Conservation (phyloP, 495 filamentous ascomycete genomes). For the Hypoxylon rickii region DNA sequence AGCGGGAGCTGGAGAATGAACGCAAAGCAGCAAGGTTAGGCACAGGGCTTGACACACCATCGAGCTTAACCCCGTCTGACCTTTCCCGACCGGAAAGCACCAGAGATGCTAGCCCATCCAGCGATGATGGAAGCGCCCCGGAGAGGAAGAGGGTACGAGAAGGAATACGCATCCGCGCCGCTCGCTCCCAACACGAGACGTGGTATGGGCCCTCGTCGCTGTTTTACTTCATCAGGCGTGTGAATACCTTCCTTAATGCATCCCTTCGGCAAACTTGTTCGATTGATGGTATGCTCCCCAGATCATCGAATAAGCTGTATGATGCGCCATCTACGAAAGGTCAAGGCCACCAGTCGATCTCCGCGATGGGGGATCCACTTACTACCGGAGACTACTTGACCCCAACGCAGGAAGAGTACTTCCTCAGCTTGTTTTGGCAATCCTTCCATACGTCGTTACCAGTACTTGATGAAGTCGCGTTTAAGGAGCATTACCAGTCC, state of each 20-base stretch:
- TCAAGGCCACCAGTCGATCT: neutral
- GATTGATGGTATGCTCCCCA: conserved; percentile 28
- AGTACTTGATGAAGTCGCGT: conserved; percentile 52
- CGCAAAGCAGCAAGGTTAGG: conserved; percentile 9
- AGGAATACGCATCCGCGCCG: conserved; percentile 38
- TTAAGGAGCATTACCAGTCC: conserved; percentile 53
- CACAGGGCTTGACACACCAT: conserved; percentile 2
- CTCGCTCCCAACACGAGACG: conserved; percentile 36
- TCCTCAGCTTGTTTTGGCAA: conserved; percentile 52
- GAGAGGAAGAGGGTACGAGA: conserved; percentile 27
- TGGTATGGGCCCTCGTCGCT: conserved; percentile 49
- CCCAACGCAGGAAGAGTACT: conserved; percentile 50
- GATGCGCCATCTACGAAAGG: conserved; percentile 12
- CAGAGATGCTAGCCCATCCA: conserved; percentile 6
- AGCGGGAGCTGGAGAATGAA: conserved; percentile 40
- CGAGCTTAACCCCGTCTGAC: conserved; percentile 4
- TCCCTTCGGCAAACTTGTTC: conserved; percentile 38
- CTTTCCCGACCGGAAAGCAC: neutral
- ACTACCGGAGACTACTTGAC: conserved; percentile 14
- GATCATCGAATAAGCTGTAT: conserved; percentile 16
- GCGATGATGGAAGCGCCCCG: neutral
- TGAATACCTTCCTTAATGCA: conserved; percentile 39
- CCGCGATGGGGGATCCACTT: neutral
- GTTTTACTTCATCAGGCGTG: conserved; percentile 48
- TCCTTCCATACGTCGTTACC: conserved; percentile 41